Evolutionary conservation across 2,329 filamentous ascomycete genomes (phyloP), one percentile per base, ranked within the genome.

Genomic region (Knufia fluminis): DNA sequence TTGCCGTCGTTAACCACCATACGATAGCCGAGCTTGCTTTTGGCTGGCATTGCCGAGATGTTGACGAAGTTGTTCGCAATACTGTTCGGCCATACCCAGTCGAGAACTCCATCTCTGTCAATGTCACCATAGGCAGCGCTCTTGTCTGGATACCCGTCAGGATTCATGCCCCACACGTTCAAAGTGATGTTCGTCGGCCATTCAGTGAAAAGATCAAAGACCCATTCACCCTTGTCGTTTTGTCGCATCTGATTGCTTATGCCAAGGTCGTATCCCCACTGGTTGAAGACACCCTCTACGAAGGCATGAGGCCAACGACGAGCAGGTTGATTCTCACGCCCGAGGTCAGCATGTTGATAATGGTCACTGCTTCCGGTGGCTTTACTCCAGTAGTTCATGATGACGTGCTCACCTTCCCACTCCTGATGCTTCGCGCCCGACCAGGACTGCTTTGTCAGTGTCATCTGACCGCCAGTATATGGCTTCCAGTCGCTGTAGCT

Each of bases 151-250:
- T 75, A 65, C n/a, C 79, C 78, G 61, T 82, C 74, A 0, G 74
- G 73, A 57, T 83, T 80, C 60, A 82, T 78, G 44, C 80, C 81
- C 80, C 81, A 84, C 3, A 81, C 71, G 56, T 83, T 84, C 51
- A 83, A 65, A 2, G 75, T 73, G 4, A 80, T 80, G 28, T 17
- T 36, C 12, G 39, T 45, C 31, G 36, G 50, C 74, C 78, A 84
- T 59, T 84, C 80, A 2, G 73, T 69, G 71, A 82, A 75, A 52
- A 82, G 78, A 54, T 78, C 70, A 57, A 75, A 77, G n/a, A 69
- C 66, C 81, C 81, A 84, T 3, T 66, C 63, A 14, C 71, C 68
- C 45, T 78, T 69, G 17, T 64, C 62, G 23, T 70, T 66, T 39
- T 77, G 70, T 17, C 67, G 59, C 66, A 83, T 74, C 4, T 65